These are phyloP conservation scores for Lactarius hatsudake DNA, from an alignment of 768 basidiomycete genomes.

Conservation along the genomic window DNA sequence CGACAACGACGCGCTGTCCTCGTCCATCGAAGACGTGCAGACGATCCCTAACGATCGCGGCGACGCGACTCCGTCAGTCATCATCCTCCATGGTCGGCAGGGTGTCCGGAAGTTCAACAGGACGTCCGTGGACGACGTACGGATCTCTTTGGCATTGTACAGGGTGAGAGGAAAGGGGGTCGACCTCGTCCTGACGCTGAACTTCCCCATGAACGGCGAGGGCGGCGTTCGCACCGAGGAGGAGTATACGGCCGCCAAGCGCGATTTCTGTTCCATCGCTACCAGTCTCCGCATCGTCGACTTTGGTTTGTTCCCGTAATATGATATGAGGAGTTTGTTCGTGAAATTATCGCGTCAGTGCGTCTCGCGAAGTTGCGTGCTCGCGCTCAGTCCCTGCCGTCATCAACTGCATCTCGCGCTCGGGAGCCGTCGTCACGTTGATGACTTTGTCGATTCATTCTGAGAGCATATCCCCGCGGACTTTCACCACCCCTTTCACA, in stretches of 20 bases:
- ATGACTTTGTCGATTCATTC: background rate
- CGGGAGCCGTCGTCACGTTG: background rate
- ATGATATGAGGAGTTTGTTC: constrained; percentile 23
- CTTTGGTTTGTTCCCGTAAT: constrained; percentile 63
- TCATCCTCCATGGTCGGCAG: constrained; percentile 69
- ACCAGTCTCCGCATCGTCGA: constrained; percentile 63
- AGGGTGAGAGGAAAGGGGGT: constrained; percentile 66
- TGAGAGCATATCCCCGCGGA: background rate
- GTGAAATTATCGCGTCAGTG: background rate
- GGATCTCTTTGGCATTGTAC: constrained; percentile 78
- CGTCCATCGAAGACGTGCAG: constrained; percentile 43
- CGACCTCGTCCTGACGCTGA: constrained; percentile 84
- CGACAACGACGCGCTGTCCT: constrained; percentile 73
- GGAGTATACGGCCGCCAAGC: constrained; percentile 37
- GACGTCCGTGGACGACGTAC: constrained; percentile 58
- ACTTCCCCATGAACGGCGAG: constrained; percentile 59
- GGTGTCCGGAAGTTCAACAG: constrained; percentile 74
- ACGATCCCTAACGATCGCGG: constrained; percentile 41
- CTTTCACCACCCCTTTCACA: background rate
- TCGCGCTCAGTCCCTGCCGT: background rate
- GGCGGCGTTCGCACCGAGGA: constrained; percentile 45
- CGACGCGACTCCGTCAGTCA: constrained; percentile 53
- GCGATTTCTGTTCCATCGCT: constrained; percentile 54
- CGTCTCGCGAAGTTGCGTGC: background rate
- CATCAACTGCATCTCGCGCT: too few relatives aligned